Conservation (phyloP, 371 early-diverging fungal genomes). For the Mucor circinelloides region DNA sequence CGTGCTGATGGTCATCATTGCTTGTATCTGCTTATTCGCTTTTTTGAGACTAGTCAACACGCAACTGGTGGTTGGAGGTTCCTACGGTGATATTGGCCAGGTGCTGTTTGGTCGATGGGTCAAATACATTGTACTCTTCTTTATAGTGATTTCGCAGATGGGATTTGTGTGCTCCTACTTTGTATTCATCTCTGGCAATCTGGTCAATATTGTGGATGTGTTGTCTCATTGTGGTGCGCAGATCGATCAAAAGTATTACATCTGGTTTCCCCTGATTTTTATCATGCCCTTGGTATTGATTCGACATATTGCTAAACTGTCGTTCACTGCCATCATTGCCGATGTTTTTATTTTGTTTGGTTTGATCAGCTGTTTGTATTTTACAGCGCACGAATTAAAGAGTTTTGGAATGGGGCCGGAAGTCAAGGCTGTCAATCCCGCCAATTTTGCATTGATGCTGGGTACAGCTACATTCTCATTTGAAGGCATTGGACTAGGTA, state of each 20-base stretch:
- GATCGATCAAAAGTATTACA: constrained; percentile 47
- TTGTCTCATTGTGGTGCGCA: constrained; percentile 39
- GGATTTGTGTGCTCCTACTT: constrained; percentile 56
- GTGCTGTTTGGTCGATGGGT: constrained; percentile 63
- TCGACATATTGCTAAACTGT: constrained; percentile 67
- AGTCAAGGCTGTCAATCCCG: constrained; percentile 55
- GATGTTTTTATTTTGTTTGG: constrained; percentile 74
- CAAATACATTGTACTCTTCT: constrained; percentile 57
- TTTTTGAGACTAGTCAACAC: constrained; percentile 34
- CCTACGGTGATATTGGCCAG: constrained; percentile 81
- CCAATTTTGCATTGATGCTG: constrained; percentile 69
- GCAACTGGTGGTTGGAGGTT: constrained; percentile 55
- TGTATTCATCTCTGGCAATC: constrained; percentile 50
- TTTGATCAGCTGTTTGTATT: constrained; percentile 48
- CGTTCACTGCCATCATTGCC: constrained; percentile 67
- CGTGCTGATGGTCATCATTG: constrained; percentile 28
- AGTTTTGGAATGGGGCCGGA: constrained; percentile 40
- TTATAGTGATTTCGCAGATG: constrained; percentile 71
- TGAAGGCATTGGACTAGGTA: constrained; percentile 76
- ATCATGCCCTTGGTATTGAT: constrained; percentile 70
- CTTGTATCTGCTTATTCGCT: constrained; percentile 31
- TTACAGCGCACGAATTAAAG: constrained; percentile 30
- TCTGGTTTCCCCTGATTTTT: constrained; percentile 60
- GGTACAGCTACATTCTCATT: constrained; percentile 81
- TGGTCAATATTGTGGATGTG: constrained; percentile 43